These are phyloP conservation scores for Blumeriella jaapii DNA, from an alignment of 2,329 filamentous ascomycete genomes.

Conservation along the genomic window DNA sequence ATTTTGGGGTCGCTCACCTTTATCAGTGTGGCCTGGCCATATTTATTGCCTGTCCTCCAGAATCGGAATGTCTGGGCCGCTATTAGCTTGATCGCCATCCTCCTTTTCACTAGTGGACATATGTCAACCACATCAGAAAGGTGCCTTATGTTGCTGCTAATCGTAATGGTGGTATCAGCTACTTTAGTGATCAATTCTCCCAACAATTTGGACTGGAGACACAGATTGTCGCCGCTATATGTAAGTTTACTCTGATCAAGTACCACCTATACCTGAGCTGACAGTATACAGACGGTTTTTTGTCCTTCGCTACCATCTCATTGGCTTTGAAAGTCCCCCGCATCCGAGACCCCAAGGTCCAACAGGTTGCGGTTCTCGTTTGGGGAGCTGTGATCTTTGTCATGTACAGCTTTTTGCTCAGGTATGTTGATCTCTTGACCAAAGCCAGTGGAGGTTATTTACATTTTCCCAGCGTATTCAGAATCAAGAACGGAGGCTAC, in stretches of 20 bases:
- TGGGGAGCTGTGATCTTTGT: conserved; percentile 70
- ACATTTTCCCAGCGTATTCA: conserved; percentile 49
- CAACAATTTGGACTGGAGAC: conserved; percentile 92
- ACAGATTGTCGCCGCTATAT: conserved; percentile 86
- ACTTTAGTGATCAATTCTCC: conserved; percentile 87
- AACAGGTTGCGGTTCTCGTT: conserved; percentile 70
- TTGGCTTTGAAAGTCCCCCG: conserved; percentile 87
- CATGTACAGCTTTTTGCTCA: conserved; percentile 90
- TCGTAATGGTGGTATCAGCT: conserved; percentile 73
- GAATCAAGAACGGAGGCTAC: conserved; percentile 89
- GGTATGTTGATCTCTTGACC: too few species aligned
- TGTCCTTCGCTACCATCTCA: conserved; percentile 86
- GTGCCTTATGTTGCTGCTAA: conserved; percentile 85
- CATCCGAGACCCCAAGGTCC: conserved; percentile 62
- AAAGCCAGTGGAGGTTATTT: background rate
- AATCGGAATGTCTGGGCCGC: conserved; percentile 93
- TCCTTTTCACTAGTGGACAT: conserved; percentile 90
- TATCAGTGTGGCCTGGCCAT: conserved; percentile 61
- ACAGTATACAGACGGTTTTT: conserved; percentile 49
- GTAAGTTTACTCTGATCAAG: conserved; percentile 44
- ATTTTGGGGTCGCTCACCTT: conserved; percentile 59
- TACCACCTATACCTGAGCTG: conserved; percentile 4
- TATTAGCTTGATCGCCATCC: conserved; percentile 74
- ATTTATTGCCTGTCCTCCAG: conserved; percentile 69
- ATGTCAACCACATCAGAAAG: conserved; percentile 99